Percentiles rank a stretch among this genome's conserved stretches.
These are phyloP conservation scores for Boletus rubescentipes DNA, from an alignment of 768 basidiomycete species.

Conservation along the genomic window DNA sequence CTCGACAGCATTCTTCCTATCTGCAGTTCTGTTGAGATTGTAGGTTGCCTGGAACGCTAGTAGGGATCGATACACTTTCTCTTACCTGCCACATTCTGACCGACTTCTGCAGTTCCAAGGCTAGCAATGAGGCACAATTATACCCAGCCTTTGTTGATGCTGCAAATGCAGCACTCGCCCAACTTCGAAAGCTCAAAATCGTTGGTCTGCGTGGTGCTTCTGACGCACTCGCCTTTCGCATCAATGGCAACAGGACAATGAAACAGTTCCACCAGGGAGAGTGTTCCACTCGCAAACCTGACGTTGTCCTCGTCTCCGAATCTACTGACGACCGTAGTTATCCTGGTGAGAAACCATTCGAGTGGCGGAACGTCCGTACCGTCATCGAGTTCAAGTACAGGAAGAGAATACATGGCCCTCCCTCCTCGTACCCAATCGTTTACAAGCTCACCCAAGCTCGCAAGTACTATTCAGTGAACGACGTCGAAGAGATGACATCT, in stretches of 20 bases:
- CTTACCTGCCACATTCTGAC: no score
- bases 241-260: no score
- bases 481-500: no score
- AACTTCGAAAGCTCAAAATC: no score
- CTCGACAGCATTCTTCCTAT: background rate
- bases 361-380: background rate
- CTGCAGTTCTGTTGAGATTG: no score
- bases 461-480: no score
- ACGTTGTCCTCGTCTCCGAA: background rate
- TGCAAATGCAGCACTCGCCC: no score
- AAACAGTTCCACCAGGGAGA: background rate
- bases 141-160: background rate
- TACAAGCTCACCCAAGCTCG: no score
- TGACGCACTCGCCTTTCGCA: no score
- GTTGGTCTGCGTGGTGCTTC: background rate
- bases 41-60: no score
- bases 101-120: background rate
- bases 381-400: background rate
- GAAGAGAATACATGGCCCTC: background rate
- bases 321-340: background rate
- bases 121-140: background rate
- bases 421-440: no score
- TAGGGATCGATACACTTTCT: no score
- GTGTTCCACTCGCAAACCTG: background rate
- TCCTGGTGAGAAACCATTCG: background rate